Conservation (phyloP, 441 rosid species). For the Erysimum cheiri region DNA sequence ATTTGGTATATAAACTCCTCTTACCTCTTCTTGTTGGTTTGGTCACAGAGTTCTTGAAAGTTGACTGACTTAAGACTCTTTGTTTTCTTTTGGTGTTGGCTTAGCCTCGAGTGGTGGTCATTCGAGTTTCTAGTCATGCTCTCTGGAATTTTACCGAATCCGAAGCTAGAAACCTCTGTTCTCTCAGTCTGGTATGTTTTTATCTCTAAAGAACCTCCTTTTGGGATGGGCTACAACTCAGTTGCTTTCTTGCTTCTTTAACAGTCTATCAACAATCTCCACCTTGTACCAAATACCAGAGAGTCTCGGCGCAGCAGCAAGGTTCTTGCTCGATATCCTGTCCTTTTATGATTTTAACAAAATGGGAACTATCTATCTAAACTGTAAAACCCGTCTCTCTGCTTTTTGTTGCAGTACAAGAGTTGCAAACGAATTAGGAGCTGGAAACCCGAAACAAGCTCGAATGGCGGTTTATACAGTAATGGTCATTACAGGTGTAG, state of each 20-base stretch:
- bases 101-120: conserved; percentile 84
- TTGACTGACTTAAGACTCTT: conserved; percentile 3
- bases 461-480: conserved; percentile 48
- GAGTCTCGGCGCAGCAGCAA: conserved; percentile 62
- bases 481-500: conserved; percentile 47
- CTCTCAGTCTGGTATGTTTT: conserved; percentile 67
- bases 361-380: background rate
- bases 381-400: background rate
- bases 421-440: conserved; percentile 87
- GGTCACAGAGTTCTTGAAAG: background rate
- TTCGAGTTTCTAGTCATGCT: conserved; percentile 64
- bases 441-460: conserved; percentile 64
- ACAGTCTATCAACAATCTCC: conserved; percentile 55
- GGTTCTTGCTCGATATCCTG: conserved; percentile 42
- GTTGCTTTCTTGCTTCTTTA: conserved; percentile 8
- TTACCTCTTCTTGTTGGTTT: background rate
- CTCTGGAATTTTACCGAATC: conserved; percentile 66
- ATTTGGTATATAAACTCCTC: conserved; percentile 55
- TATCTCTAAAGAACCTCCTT: background rate
- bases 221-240: background rate
- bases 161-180: conserved; percentile 73
- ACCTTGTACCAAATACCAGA: conserved; percentile 62
- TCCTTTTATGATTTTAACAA: background rate
- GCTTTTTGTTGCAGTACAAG: conserved; percentile 59
- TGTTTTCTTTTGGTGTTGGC: conserved; percentile 21